phyloP scores from a whole-genome alignment of 1,284 basidiomycete species.

The Leccinum fallax region DNA sequence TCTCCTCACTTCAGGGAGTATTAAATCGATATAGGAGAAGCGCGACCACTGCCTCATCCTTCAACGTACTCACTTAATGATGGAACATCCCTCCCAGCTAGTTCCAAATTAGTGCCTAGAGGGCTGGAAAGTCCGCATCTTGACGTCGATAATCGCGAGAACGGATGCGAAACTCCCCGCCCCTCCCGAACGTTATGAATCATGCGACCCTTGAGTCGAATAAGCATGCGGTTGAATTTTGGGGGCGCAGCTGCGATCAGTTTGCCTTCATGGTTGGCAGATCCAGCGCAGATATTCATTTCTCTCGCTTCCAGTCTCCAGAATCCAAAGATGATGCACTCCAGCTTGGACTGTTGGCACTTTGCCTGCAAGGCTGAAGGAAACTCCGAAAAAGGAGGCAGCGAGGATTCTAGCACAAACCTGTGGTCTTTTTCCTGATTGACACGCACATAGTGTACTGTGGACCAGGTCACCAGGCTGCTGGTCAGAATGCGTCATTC shows the following conservation, averaged over 20 bases:
- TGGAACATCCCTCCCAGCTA: neutral
- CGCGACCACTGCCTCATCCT: neutral
- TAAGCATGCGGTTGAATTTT: neutral
- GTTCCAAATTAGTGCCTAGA: neutral
- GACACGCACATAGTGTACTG: neutral
- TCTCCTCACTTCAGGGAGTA: neutral
- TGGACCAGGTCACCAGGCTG: neutral
- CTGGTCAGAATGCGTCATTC: neutral
- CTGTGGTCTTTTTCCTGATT: neutral
- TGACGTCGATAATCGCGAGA: neutral
- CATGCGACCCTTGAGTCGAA: neutral
- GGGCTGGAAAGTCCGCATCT: too few relatives aligned
- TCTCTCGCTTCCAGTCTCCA: neutral
- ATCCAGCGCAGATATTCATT: neutral
- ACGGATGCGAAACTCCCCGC: neutral
- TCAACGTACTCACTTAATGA: neutral
- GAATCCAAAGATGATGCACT: neutral
- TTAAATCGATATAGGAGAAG: conserved; percentile 1
- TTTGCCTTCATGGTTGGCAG: neutral
- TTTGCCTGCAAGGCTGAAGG: neutral
- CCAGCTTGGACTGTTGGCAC: neutral
- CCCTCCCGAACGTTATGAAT: neutral
- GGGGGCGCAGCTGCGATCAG: neutral
- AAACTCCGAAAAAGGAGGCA: neutral
- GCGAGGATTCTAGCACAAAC: neutral